Base-by-base conservation (phyloP, 768 basidiomycete genomes). In the Leccinellum rugosiceps region DNA sequence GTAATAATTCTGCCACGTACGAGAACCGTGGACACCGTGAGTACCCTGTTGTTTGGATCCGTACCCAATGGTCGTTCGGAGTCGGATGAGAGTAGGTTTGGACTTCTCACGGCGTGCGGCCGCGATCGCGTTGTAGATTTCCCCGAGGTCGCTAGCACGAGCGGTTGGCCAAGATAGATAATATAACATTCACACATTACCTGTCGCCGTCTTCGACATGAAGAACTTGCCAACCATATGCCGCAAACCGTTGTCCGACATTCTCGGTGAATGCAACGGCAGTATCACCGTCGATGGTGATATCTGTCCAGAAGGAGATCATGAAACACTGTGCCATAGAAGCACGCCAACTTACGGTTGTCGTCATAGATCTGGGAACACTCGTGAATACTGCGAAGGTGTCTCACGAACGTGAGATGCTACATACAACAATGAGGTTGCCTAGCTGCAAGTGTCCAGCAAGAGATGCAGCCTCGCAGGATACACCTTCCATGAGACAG, bases 261-360 rank as follows among this genome's bases (percentile, higher is more conserved):
- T 97, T 85, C 75, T 98, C 95, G 44, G 95, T 98, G 81, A 98
- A 98, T 17, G 95, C 90, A 56, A 87, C 81, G 56, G 84, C 84
- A 62, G 94, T 98, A 75, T 93, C 85, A 61, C 95, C 95, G 70
- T 98, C 95, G 66, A 98, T 97, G 61, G 95, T 92, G 73, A 98
- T 98, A 73, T 94, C 91, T 94, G 61, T 54, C 48, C 47, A 30
- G 50, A 50, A 32, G 17, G 46, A 47, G 58, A 34, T n/a, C 50
- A 63, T 57, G 61, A 58, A 34, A 11, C 11, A 56, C 21, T 9
- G 11, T 1, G n/a, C 57, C 15, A 31, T 11, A 46, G 45, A 53
- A 30, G 19, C 19, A 19, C 21, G 6, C 46, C 58, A 55, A 76
- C 88, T 68, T 73, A 93, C 91, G 90, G 77, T 98, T 97, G 76